Evolutionary conservation across 371 early-diverging fungal species (phyloP).

Genomic region (Racocetra persica): DNA sequence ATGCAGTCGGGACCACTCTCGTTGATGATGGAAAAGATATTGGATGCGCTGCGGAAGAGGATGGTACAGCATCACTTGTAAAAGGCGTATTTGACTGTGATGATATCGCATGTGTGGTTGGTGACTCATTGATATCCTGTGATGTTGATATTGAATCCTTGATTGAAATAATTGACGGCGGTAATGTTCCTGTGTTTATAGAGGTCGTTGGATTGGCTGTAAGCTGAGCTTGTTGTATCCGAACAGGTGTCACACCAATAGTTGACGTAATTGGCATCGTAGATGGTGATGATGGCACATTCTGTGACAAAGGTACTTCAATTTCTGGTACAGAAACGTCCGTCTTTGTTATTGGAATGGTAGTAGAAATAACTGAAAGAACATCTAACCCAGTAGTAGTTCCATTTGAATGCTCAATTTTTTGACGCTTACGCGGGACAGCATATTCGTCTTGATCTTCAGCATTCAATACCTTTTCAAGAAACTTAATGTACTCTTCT

Average conservation of each 20-base stretch:
- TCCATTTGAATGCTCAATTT: background rate
- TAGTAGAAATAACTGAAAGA: background rate
- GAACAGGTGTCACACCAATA: conserved; percentile 58
- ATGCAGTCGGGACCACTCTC: background rate
- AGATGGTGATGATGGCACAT: background rate
- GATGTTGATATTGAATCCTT: conserved; percentile 10
- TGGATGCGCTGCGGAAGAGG: background rate
- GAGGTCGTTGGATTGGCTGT: conserved; percentile 46
- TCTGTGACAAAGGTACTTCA: background rate
- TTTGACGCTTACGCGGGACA: background rate
- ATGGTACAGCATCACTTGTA: background rate
- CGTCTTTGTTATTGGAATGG: background rate
- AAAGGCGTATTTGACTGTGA: background rate
- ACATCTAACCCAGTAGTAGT: background rate
- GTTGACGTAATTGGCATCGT: conserved; percentile 55
- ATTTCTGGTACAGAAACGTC: background rate
- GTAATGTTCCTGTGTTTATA: conserved; percentile 36
- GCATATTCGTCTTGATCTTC: conserved; percentile 13
- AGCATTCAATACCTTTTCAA: conserved; percentile 18
- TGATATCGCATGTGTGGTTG: background rate
- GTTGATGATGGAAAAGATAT: background rate
- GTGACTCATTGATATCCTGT: background rate
- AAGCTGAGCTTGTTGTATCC: conserved; percentile 49
- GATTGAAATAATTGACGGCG: conserved; percentile 17
- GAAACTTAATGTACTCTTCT: conserved; percentile 8